These are phyloP conservation scores for Hemileccinum impolitum DNA, from an alignment of 768 basidiomycete genomes.

Conservation along the genomic window DNA sequence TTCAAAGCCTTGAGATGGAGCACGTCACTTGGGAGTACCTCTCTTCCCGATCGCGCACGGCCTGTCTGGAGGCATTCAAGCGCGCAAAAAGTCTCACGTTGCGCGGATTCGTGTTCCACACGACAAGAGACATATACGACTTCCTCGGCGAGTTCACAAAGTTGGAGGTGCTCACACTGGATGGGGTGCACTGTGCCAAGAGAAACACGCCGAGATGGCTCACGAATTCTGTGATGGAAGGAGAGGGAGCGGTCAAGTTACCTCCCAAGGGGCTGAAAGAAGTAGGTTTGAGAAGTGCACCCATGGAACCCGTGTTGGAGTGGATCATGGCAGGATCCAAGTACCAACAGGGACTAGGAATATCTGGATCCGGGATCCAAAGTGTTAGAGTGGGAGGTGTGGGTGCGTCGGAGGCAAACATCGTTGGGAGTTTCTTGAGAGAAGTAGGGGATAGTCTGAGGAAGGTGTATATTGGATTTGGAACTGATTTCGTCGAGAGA, in stretches of 20 bases:
- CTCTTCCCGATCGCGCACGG: constrained; percentile 23
- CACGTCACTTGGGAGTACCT: constrained; percentile 32
- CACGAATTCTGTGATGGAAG: constrained; percentile 6
- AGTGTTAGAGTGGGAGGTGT: constrained; percentile 29
- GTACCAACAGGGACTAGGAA: constrained; percentile 10
- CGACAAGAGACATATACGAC: constrained; percentile 25
- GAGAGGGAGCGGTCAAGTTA: constrained; percentile 5
- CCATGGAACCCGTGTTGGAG: constrained; percentile 24
- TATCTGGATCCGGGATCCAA: constrained; percentile 10
- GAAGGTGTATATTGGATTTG: constrained; percentile 29
- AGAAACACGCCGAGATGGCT: constrained; percentile 11
- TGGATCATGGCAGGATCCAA: constrained; percentile 26
- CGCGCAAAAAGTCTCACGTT: constrained; percentile 17
- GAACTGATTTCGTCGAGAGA: constrained; percentile 27
- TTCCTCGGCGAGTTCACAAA: constrained; percentile 27
- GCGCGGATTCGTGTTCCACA: constrained; percentile 24
- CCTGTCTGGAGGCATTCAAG: constrained; percentile 26
- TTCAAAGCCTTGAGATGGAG: constrained; percentile 29
- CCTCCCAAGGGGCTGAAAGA: constrained; percentile 23
- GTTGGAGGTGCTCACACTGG: constrained; percentile 27
- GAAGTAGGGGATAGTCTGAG: constrained; percentile 18
- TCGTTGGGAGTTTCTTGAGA: constrained; percentile 27
- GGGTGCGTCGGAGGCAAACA: constrained; percentile 22
- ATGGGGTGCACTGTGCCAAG: constrained; percentile 27
- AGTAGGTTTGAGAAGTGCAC: constrained; percentile 25